Evolutionary conservation across 768 basidiomycete species (phyloP).

Genomic region (Peribolospora baueri): DNA sequence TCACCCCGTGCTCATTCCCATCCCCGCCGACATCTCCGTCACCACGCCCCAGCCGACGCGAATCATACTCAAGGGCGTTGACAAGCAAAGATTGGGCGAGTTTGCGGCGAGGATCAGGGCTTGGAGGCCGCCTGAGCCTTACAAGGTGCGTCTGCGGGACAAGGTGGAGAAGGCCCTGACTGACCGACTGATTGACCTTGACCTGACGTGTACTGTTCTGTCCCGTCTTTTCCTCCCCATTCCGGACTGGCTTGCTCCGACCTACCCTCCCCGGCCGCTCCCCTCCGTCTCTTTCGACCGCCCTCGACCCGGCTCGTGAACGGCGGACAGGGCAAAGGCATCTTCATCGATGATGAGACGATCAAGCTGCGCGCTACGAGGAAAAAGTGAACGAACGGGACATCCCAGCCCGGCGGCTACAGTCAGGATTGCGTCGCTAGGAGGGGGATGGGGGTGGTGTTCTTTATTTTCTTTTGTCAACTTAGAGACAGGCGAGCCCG

Average conservation of each 20-base stretch:
- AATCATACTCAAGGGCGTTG: conserved; percentile 54
- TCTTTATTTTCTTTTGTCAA: no score
- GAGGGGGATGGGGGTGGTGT: no score
- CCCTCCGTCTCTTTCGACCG: background rate
- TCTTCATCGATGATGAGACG: conserved; percentile 74
- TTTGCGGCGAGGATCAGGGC: conserved; percentile 67
- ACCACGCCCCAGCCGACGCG: conserved; percentile 62
- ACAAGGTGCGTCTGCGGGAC: conserved; percentile 33
- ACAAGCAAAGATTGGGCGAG: conserved; percentile 66
- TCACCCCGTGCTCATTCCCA: conserved; percentile 56
- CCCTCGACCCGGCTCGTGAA: background rate
- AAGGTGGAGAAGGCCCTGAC: background rate
- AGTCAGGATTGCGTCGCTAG: no score
- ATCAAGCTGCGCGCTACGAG: no score
- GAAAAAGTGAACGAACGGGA: no score
- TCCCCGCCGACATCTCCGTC: conserved; percentile 57
- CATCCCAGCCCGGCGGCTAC: no score
- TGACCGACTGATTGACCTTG: conserved; percentile 1
- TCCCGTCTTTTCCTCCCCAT: background rate
- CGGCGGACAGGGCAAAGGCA: conserved; percentile 33
- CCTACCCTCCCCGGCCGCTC: background rate
- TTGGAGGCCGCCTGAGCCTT: conserved; percentile 78
- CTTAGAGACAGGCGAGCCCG: no score
- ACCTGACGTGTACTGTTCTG: background rate
- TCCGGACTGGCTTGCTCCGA: background rate